A percentile compares a stretch with the other conserved stretches of the same genome.
These are phyloP conservation scores for Pleurotus tuber-regium DNA, from an alignment of 768 basidiomycete species.

Conservation along the genomic window DNA sequence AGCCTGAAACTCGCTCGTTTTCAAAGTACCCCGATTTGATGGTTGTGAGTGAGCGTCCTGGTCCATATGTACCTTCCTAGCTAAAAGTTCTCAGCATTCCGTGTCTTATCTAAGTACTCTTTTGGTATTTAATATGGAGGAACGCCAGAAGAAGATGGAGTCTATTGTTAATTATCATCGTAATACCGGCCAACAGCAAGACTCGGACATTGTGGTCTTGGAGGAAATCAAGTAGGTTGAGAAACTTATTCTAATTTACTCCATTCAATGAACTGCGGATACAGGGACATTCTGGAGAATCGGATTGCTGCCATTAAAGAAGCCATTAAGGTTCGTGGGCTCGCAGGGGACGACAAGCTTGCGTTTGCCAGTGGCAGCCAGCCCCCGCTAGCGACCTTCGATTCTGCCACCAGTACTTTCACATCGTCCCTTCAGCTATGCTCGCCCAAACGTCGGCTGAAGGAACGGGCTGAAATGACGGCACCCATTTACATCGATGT, in stretches of 20 bases:
- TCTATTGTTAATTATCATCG: constrained; percentile 24
- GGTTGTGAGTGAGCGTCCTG: constrained; percentile 17
- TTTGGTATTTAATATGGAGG: constrained; percentile 28
- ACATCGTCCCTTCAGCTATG: not conserved
- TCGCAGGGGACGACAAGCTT: too few species aligned
- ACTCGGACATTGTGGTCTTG: constrained; percentile 39
- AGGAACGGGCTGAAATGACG: too few species aligned
- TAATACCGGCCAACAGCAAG: constrained; percentile 13
- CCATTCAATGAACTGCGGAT: constrained; percentile 3
- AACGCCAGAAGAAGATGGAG: constrained; percentile 20
- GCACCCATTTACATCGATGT: not conserved
- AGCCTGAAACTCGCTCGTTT: not conserved
- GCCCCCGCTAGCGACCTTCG: too few species aligned
- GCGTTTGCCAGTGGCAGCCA: too few species aligned
- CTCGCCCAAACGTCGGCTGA: too few species aligned
- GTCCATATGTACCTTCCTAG: not conserved
- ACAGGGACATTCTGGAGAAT: constrained; percentile 32
- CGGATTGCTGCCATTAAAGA: constrained; percentile 38
- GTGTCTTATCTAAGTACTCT: constrained; percentile 23
- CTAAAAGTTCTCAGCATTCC: constrained; percentile 27
- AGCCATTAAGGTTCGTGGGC: constrained; percentile 25
- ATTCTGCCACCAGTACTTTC: not conserved
- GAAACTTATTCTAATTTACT: not conserved
- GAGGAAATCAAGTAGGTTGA: constrained; percentile 36
- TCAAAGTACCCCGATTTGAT: constrained; percentile 25